phyloP scores from a whole-genome alignment of 1,139 yeast species.

The Entelexis sorbosivorans region DNA sequence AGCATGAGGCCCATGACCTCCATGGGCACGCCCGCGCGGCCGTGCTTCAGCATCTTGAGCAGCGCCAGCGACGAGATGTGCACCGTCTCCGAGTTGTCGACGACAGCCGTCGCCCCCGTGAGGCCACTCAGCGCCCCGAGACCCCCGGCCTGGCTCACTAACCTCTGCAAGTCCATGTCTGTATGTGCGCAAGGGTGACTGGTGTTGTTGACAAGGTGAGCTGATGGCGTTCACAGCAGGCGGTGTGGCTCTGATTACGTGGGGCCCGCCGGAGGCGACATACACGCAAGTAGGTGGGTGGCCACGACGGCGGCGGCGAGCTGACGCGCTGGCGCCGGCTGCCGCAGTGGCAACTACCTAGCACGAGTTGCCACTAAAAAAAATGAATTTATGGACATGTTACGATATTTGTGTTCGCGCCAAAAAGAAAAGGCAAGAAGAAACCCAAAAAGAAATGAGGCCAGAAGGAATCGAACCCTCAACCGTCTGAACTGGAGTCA shows the following conservation, averaged over 20 bases:
- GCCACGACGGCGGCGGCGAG: neutral
- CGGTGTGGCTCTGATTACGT: neutral
- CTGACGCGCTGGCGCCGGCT: neutral
- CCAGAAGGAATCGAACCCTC: constrained; percentile 24
- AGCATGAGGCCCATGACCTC: constrained; percentile 99
- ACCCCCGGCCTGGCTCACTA: constrained; percentile 23
- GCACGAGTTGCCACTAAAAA: no score
- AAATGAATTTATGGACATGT: no score
- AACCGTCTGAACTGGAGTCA: constrained; percentile 24
- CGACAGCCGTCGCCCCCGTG: constrained; percentile 58
- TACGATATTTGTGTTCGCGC: no score
- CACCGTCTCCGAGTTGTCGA: constrained; percentile 92
- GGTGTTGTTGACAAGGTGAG: neutral
- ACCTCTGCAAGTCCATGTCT: constrained; percentile 22
- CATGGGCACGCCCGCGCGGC: constrained; percentile 99
- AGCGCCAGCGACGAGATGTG: constrained; percentile 92
- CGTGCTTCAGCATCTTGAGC: constrained; percentile 93
- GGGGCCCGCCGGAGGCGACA: neutral
- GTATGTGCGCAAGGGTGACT: neutral
- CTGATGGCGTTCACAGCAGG: constrained; percentile 1
- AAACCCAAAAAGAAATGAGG: constrained; percentile 10
- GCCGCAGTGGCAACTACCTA: no score
- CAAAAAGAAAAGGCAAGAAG: no score
- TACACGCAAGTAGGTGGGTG: no score
- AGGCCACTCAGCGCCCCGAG: constrained; percentile 22